Conservation (phyloP, 768 basidiomycete species). For the Amanita polypyramis region DNA sequence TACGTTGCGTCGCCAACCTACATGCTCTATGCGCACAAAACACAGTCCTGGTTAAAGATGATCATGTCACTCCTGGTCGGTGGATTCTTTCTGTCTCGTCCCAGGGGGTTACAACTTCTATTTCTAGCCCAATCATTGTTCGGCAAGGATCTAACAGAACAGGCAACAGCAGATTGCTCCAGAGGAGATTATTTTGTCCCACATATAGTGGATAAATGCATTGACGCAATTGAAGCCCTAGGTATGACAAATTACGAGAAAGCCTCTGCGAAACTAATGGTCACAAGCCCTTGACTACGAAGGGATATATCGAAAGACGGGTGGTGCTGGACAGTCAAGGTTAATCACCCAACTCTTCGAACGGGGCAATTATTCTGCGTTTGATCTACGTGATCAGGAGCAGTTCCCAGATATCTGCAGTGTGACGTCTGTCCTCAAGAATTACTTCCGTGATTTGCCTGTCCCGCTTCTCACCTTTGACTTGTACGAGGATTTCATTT, state of each 20-base stretch:
- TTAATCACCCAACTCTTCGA: constrained; percentile 92
- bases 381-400: constrained; percentile 80
- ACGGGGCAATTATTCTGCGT: constrained; percentile 78
- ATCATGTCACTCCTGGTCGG: constrained; percentile 31
- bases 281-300: constrained; percentile 82
- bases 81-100: constrained; percentile 8
- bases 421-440: constrained; percentile 93
- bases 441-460: constrained; percentile 89
- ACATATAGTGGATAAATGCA: constrained; percentile 90
- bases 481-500: constrained; percentile 84
- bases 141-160: constrained; percentile 79
- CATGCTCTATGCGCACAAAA: constrained; percentile 57
- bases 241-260: constrained; percentile 37
- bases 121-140: constrained; percentile 79
- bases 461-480: constrained; percentile 85
- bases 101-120: constrained; percentile 9
- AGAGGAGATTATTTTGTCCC: constrained; percentile 62
- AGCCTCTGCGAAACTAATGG: background rate
- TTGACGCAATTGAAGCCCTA: constrained; percentile 80
- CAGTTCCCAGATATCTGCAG: constrained; percentile 97
- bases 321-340: constrained; percentile 87
- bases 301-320: constrained; percentile 97
- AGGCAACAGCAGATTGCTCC: constrained; percentile 59
- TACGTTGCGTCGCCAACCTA: constrained; percentile 69
- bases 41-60: constrained; percentile 19